Conservation (phyloP, 1,139 yeast genomes). For the Meyerozyma carpophila region DNA sequence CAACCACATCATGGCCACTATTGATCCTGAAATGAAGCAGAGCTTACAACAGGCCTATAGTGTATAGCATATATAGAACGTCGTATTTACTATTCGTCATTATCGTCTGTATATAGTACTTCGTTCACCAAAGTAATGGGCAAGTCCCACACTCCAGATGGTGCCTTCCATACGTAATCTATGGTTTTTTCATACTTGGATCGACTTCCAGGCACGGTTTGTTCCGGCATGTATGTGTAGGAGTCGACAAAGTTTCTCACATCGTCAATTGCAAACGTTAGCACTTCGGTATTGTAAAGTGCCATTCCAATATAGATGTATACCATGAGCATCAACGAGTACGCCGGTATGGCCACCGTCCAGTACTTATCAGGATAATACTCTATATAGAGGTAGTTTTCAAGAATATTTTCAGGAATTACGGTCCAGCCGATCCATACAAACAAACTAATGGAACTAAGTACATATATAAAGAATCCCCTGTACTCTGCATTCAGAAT, state of each 20-base stretch:
- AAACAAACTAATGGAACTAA: conserved; percentile 46
- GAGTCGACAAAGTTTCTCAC: conserved; percentile 65
- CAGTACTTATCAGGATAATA: conserved; percentile 87
- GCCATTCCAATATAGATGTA: conserved; percentile 68
- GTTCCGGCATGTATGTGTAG: conserved; percentile 28
- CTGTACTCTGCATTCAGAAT: conserved; percentile 74
- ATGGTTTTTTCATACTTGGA: conserved; percentile 14
- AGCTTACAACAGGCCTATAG: conserved; percentile 19
- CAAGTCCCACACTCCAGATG: conserved; percentile 82
- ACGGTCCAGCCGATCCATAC: conserved; percentile 68
- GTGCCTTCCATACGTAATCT: conserved; percentile 44
- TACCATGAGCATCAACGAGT: conserved; percentile 61
- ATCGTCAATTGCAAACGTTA: conserved; percentile 56
- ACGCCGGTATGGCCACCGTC: conserved; percentile 74
- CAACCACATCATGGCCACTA: conserved; percentile 24
- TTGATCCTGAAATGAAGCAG: conserved; percentile 27
- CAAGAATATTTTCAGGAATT: conserved; percentile 51
- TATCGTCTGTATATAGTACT: conserved; percentile 44
- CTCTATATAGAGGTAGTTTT: conserved; percentile 47
- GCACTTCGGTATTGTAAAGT: conserved; percentile 66
- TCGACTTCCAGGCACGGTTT: not conserved
- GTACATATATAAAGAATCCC: conserved; percentile 74
- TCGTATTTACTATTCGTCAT: conserved; percentile 3
- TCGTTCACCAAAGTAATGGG: conserved; percentile 69
- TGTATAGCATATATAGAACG: conserved; percentile 9